Conservation (phyloP, 2,329 filamentous ascomycete species). For the Monosporascus ibericus region DNA sequence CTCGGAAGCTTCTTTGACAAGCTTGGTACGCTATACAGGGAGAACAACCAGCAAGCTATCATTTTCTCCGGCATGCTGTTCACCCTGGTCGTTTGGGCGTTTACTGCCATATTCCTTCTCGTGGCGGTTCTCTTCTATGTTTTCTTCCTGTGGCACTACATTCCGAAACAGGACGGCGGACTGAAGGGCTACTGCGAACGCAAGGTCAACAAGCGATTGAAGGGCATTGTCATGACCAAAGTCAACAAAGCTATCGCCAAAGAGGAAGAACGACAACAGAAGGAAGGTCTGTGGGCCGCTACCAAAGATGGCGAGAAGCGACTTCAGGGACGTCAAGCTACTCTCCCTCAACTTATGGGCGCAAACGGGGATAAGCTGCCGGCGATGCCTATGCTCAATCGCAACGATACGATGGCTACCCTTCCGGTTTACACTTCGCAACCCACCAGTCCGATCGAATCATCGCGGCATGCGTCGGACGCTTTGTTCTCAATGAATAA, state of each 20-base stretch:
- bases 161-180: constrained; percentile 73
- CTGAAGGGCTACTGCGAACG: constrained; percentile 82
- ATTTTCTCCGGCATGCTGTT: constrained; percentile 90
- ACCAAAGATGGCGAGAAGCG: constrained; percentile 49
- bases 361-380: constrained; percentile 45
- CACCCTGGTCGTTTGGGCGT: constrained; percentile 82
- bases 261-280: constrained; percentile 57
- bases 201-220: constrained; percentile 82
- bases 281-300: constrained; percentile 43
- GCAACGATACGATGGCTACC: constrained; percentile 55
- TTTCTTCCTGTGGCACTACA: constrained; percentile 87
- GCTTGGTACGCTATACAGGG: constrained; percentile 63
- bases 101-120: constrained; percentile 71
- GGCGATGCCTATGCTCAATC: constrained; percentile 51
- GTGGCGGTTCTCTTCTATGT: constrained; percentile 73
- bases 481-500: constrained; percentile 49
- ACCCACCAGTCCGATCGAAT: constrained; percentile 50
- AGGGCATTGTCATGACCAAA: constrained; percentile 77
- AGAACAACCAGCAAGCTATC: constrained; percentile 71
- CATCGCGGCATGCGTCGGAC: constrained; percentile 34
- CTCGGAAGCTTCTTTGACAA: constrained; percentile 79
- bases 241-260: constrained; percentile 84
- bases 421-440: constrained; percentile 58
- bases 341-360: constrained; percentile 56
- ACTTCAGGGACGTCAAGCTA: constrained; percentile 52